Evolutionary conservation across 1,284 basidiomycete genomes (phyloP).

Genomic region (Microbotryum intermedium): DNA sequence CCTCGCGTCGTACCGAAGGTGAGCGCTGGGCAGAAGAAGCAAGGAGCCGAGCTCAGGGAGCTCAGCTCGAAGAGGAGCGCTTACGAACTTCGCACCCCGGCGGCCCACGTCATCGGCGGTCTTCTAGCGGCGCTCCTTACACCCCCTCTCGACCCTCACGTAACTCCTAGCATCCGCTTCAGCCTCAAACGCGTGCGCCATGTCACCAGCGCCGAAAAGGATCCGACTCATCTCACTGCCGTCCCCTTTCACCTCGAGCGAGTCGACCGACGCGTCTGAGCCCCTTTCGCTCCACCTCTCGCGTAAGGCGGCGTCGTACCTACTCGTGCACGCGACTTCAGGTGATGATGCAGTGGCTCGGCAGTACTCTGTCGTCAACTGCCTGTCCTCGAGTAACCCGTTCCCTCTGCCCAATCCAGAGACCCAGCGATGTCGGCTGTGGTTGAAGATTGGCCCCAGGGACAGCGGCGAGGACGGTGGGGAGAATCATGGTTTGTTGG

Average conservation of each 20-base stretch:
- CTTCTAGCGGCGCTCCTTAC: too few species aligned
- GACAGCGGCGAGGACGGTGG: not conserved
- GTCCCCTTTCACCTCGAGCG: too few species aligned
- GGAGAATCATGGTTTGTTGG: constrained; percentile 1
- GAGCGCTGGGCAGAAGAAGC: not conserved
- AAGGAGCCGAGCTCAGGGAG: not conserved
- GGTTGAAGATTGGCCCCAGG: constrained; percentile 3
- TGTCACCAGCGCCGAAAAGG: too few species aligned
- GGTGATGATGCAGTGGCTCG: not conserved
- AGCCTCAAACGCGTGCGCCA: too few species aligned
- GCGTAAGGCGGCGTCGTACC: not conserved
- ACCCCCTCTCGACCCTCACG: too few species aligned
- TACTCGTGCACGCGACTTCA: not conserved
- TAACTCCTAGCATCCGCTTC: too few species aligned
- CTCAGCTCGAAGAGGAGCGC: too few species aligned
- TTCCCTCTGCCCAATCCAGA: not conserved
- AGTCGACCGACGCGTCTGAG: too few species aligned
- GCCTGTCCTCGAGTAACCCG: not conserved
- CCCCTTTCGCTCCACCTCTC: constrained; percentile 1
- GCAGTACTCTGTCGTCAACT: not conserved
- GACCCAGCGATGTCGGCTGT: not conserved
- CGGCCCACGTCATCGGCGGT: too few species aligned
- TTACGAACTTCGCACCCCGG: too few species aligned
- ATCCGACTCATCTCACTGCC: too few species aligned
- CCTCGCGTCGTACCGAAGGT: not conserved